A percentile compares a stretch with the other conserved stretches of the same genome.
Evolutionary conservation across 1,139 yeast species (phyloP).

Genomic region (Scheffersomyces parashehatae): DNA sequence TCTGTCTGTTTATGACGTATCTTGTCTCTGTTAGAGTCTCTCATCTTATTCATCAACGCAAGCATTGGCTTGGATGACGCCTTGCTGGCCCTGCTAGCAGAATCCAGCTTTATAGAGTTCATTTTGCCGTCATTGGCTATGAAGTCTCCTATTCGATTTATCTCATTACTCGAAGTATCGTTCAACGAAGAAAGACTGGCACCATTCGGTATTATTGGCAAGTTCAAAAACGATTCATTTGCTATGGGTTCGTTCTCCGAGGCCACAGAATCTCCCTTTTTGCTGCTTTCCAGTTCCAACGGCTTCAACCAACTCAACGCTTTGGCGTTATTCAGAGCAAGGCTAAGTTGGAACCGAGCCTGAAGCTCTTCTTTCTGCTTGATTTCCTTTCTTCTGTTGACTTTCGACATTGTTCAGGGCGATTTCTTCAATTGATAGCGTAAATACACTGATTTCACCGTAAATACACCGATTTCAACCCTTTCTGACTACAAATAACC

Average conservation of each 20-base stretch:
- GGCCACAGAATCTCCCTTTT: conserved; percentile 3
- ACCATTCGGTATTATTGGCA: conserved; percentile 51
- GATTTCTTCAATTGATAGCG: too few species aligned
- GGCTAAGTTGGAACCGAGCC: conserved; percentile 46
- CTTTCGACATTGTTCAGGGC: conserved; percentile 21
- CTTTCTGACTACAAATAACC: not conserved
- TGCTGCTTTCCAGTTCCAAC: conserved; percentile 4
- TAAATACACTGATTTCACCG: too few species aligned
- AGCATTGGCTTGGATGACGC: conserved; percentile 36
- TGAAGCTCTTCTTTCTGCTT: conserved; percentile 50
- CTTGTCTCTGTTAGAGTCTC: conserved; percentile 30
- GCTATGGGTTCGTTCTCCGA: not conserved
- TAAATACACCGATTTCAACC: too few species aligned
- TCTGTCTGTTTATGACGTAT: conserved; percentile 6
- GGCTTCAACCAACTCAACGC: conserved; percentile 47
- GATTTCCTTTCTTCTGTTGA: conserved; percentile 42
- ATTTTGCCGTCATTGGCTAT: conserved; percentile 13
- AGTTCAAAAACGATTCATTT: conserved; percentile 28
- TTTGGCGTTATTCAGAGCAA: conserved; percentile 36
- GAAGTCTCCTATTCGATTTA: conserved; percentile 33
- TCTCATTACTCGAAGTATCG: conserved; percentile 10
- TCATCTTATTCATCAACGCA: conserved; percentile 47
- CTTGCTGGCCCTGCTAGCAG: conserved; percentile 1
- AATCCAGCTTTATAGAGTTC: conserved; percentile 7
- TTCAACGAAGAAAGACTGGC: conserved; percentile 29